These are phyloP conservation scores for Cryptococcus sp. DNA, from an alignment of 1,284 basidiomycete genomes.

Conservation along the genomic window DNA sequence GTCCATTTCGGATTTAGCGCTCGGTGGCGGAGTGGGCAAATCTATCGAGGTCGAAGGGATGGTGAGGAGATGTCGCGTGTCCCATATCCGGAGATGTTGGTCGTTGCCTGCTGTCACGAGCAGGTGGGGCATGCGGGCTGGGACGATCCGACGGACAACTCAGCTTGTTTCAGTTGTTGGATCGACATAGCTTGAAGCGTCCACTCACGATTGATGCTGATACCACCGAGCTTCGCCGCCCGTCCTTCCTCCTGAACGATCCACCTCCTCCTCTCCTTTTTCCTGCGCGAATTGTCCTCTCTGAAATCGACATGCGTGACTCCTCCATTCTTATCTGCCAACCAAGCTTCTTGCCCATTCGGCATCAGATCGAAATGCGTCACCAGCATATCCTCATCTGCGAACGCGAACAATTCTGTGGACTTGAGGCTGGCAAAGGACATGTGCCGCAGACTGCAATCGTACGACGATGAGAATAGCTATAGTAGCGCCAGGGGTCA, in stretches of 20 bases:
- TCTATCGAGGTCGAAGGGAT: conserved; percentile 16
- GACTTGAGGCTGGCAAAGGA: conserved; percentile 52
- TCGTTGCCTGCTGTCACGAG: conserved; percentile 51
- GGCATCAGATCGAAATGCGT: conserved; percentile 55
- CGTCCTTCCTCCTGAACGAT: conserved; percentile 45
- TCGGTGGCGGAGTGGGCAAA: conserved; percentile 15
- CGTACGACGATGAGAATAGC: conserved; percentile 55
- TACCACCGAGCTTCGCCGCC: conserved; percentile 50
- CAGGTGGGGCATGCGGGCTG: conserved; percentile 49
- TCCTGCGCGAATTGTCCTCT: conserved; percentile 19
- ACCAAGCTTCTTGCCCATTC: conserved; percentile 52
- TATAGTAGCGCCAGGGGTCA: conserved; percentile 15
- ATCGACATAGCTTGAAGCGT: background rate
- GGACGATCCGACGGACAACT: conserved; percentile 2
- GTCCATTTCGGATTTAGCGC: conserved; percentile 7
- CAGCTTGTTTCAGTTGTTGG: background rate
- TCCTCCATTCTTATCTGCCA: conserved; percentile 54
- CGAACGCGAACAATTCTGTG: conserved; percentile 51
- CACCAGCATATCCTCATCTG: conserved; percentile 53
- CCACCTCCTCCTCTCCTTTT: conserved; percentile 40
- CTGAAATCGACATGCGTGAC: conserved; percentile 55
- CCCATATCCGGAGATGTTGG: conserved; percentile 51
- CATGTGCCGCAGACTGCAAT: conserved; percentile 54
- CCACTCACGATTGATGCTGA: conserved; percentile 52
- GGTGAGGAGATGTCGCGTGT: conserved; percentile 43